Conservation (phyloP, 768 basidiomycete genomes). For the Lepiota venenata region DNA sequence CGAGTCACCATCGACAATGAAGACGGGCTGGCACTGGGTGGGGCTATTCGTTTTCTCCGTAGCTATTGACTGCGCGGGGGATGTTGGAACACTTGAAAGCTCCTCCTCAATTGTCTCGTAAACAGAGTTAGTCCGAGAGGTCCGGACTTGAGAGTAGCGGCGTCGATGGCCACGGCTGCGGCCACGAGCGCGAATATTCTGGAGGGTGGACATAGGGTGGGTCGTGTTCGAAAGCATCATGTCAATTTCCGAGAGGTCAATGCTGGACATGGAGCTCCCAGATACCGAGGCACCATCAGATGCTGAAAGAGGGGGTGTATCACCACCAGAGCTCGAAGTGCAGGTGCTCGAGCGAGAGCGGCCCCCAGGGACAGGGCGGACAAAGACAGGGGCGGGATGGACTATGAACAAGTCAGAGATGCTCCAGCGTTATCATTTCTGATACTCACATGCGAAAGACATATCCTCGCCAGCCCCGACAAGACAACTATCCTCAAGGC, state of each 20-base stretch:
- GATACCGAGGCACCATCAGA: conserved; percentile 69
- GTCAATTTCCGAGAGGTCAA: conserved; percentile 65
- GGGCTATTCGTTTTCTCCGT: conserved; percentile 34
- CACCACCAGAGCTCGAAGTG: conserved; percentile 62
- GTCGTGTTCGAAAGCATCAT: conserved; percentile 51
- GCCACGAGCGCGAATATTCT: conserved; percentile 41
- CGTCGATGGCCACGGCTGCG: conserved; percentile 67
- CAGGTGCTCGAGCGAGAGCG: conserved; percentile 69
- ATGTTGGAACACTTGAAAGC: conserved; percentile 28
- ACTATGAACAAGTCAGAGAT: conserved; percentile 28
- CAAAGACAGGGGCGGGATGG: conserved; percentile 53
- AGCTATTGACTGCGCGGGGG: conserved; percentile 24
- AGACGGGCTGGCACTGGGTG: conserved; percentile 39
- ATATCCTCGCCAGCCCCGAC: conserved; percentile 66
- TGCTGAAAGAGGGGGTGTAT: conserved; percentile 67
- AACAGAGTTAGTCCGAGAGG: conserved; percentile 56
- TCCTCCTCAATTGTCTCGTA: conserved; percentile 86
- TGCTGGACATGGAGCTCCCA: conserved; percentile 74
- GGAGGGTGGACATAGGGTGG: conserved; percentile 42
- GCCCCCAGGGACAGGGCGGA: conserved; percentile 46
- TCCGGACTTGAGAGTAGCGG: conserved; percentile 59
- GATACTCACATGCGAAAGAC: conserved; percentile 44
- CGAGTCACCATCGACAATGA: conserved; percentile 56
- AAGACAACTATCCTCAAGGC: conserved; percentile 63
- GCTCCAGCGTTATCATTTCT: not conserved